Evolutionary conservation across 805 yeast species (phyloP).

Genomic region (Starmera caribaea): DNA sequence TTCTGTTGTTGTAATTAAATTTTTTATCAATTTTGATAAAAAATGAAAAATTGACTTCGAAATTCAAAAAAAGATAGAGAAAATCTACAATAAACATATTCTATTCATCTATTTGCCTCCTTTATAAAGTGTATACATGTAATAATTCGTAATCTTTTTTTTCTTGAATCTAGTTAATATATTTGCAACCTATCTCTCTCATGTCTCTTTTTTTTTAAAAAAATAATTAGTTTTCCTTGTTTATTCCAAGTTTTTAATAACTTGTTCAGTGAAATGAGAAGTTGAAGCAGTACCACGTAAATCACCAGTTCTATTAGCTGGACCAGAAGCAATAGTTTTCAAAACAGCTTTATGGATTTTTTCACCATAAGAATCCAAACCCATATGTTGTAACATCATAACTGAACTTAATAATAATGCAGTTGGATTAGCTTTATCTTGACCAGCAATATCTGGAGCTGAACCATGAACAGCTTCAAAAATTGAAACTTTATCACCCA

Average conservation of each 20-base stretch:
- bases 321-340: constrained; percentile 86
- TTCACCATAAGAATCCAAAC: constrained; percentile 71
- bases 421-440: constrained; percentile 98
- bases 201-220: too few species aligned
- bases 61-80: too few species aligned
- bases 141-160: too few species aligned
- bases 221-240: too few species aligned
- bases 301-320: constrained; percentile 94
- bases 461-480: constrained; percentile 99
- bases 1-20: too few species aligned
- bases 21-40: too few species aligned
- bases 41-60: too few species aligned
- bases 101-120: too few species aligned
- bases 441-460: constrained; percentile 99
- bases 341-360: constrained; percentile 81
- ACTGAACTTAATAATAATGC: constrained; percentile 91
- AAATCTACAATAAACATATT: too few species aligned
- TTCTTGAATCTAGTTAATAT: too few species aligned
- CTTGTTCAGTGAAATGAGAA: constrained; percentile 82
- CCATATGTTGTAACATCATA: constrained; percentile 99
- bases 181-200: too few species aligned
- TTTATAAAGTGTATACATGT: too few species aligned
- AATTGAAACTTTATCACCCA: constrained; percentile 96
- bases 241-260: constrained; percentile 43
- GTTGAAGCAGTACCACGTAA: constrained; percentile 90